Evolutionary conservation across 164 flowering plant species (phyloP).

Genomic region (Stephania cephalantha): DNA sequence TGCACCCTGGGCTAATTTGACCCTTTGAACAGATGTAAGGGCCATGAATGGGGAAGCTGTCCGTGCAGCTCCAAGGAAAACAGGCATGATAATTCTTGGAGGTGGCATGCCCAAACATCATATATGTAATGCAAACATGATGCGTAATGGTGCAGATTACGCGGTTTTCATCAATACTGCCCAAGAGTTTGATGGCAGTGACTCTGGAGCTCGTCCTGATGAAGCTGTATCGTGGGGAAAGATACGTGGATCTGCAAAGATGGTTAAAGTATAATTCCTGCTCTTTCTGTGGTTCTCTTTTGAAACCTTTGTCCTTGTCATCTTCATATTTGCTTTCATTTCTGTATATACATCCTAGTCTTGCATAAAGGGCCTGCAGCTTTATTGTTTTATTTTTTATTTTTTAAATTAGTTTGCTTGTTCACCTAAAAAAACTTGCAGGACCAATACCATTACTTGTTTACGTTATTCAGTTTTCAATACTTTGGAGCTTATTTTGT

Average conservation of each 20-base stretch:
- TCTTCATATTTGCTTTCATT: neutral
- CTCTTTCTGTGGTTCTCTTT: slow-evolving; percentile 3
- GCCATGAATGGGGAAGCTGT: slow-evolving; percentile 92
- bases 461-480: neutral
- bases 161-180: slow-evolving; percentile 92
- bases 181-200: slow-evolving; percentile 97
- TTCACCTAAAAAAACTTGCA: neutral
- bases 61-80: slow-evolving; percentile 82
- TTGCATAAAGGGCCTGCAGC: neutral
- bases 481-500: neutral
- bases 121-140: slow-evolving; percentile 96
- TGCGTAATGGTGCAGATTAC: slow-evolving; percentile 97
- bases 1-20: neutral
- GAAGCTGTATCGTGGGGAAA: slow-evolving; percentile 99
- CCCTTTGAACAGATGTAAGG: slow-evolving; percentile 55
- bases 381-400: neutral
- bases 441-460: neutral
- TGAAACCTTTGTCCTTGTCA: slow-evolving; percentile 1
- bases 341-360: neutral
- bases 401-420: neutral
- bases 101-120: slow-evolving; percentile 97
- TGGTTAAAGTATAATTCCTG: slow-evolving; percentile 57
- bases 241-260: slow-evolving; percentile 79
- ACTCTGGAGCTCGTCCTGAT: slow-evolving; percentile 96
- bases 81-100: slow-evolving; percentile 86